A percentile compares a stretch with the other conserved stretches of the same genome.
Conservation (phyloP, 75 land plant species). For the Larix kaempferi region DNA sequence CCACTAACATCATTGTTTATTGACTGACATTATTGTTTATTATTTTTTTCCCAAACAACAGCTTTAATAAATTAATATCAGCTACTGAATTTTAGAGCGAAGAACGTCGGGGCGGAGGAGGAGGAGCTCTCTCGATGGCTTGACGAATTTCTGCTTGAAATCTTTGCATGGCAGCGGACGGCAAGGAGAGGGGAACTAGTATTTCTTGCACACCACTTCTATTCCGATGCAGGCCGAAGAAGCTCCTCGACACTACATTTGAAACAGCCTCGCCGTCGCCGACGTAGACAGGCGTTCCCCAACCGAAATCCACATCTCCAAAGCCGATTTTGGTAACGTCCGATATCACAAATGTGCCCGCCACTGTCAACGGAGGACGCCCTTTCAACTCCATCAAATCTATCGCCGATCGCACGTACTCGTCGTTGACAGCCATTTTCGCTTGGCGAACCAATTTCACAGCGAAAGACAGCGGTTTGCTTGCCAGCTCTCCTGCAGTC, state of each 20-base stretch:
- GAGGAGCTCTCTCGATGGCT: too few species aligned
- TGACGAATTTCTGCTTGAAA: conserved; percentile 18
- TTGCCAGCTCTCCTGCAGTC: conserved; percentile 37
- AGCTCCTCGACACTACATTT: background rate
- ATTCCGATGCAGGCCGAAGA: background rate
- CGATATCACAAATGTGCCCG: conserved; percentile 28
- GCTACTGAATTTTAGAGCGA: too few species aligned
- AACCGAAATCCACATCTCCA: conserved; percentile 40
- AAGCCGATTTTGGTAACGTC: conserved; percentile 29
- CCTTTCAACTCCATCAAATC: conserved; percentile 49
- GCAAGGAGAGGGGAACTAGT: conserved; percentile 33
- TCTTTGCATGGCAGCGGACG: conserved; percentile 28
- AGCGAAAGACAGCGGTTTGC: conserved; percentile 43
- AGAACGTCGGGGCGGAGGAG: too few species aligned
- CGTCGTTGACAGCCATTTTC: conserved; percentile 39
- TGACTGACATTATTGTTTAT: too few species aligned
- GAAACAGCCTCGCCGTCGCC: conserved; percentile 9
- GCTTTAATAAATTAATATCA: too few species aligned
- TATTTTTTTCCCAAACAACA: too few species aligned
- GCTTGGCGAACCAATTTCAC: conserved; percentile 53
- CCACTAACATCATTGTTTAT: too few species aligned
- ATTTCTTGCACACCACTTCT: conserved; percentile 25
- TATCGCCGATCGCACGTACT: conserved; percentile 62
- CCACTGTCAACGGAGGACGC: conserved; percentile 19
- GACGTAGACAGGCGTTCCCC: conserved; percentile 35